phyloP scores from a whole-genome alignment of 2,329 filamentous ascomycete species.

The Cladosporium halotolerans region DNA sequence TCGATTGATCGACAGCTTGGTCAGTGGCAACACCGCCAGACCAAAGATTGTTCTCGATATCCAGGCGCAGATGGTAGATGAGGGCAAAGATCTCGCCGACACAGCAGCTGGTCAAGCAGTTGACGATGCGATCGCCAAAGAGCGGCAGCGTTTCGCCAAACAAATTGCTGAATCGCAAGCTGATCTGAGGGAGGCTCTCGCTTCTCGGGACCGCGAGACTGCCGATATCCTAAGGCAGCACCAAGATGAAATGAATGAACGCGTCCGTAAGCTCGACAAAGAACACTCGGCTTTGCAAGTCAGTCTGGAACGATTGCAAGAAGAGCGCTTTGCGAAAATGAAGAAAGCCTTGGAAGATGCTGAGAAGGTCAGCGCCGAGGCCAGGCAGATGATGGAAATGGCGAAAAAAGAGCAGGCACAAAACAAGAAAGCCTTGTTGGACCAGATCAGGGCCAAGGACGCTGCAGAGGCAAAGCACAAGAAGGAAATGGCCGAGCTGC shows the following conservation, averaged over 20 bases:
- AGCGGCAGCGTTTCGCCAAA: constrained; percentile 4
- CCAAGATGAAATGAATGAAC: constrained; percentile 9
- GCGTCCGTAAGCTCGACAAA: constrained; percentile 8
- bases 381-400: constrained; percentile 5
- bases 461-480: constrained; percentile 4
- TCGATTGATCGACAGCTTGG: constrained; percentile 14
- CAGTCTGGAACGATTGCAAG: constrained; percentile 8
- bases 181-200: constrained; percentile 6
- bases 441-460: constrained; percentile 7
- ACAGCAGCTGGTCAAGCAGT: constrained; percentile 16
- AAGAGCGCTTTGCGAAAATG: constrained; percentile 8
- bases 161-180: constrained; percentile 6
- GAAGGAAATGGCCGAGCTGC: constrained; percentile 1
- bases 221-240: constrained; percentile 6
- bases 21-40: not conserved
- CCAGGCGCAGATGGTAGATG: constrained; percentile 21
- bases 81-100: constrained; percentile 16
- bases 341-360: constrained; percentile 8
- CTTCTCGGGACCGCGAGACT: constrained; percentile 2
- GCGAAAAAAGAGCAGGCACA: not conserved
- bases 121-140: constrained; percentile 3
- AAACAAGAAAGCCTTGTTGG: not conserved
- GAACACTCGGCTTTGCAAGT: constrained; percentile 11
- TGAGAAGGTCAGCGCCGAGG: constrained; percentile 3
- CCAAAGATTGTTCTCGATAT: constrained; percentile 16